Evolutionary conservation across 1,284 basidiomycete genomes (phyloP), one percentile per base, ranked within the genome.

Genomic region (Leccinum laetum): DNA sequence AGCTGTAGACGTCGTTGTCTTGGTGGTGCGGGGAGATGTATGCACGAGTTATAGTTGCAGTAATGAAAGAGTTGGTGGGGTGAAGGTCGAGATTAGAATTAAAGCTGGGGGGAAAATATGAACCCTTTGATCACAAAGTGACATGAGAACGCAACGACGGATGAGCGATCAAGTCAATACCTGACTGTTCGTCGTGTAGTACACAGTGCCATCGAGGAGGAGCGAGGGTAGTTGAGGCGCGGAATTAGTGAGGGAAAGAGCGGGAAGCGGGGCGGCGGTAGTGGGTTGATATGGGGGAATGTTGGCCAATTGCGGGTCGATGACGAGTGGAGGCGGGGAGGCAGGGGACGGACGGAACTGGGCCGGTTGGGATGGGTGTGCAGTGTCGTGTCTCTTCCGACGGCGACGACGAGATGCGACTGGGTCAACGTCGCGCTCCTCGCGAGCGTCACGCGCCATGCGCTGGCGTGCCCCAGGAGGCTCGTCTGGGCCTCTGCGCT

Each of bases 401-500:
- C 83, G 82, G 16, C 79, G 80, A 53, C 79, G 79, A 41, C 77
- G 79, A 24, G 74, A 69, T 24, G 70, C 66, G 37, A 35, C 44
- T 53, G 68, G 66, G 44, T 73, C 74, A 41, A 69, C 60, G 35
- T 78, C 76, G 9, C 63, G 75, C 69, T 68, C 72, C 29, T 65
- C 61, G 26, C 62, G 75, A 14, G 72, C 67, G 58, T 83, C 83
- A 62, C 79, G 77, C 3, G 79, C 77, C 70, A 81, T 77, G 58
- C 87, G 82, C 70, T 90, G 88, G 44, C 91, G 86, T 41, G 88
- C 89, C 14, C 91, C 91, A 29, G 90, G 91, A 0, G 80, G 82
- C 75, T 85, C 89, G 75, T 93, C 91, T 2, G 91, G 91, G 4
- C 91, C 91, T 57, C 91, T 84, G 53, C 92, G 86, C 70, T 89